These are phyloP conservation scores for Phytopythium chamaehyphon DNA, from an alignment of 352 stramenopile genomes.

Conservation along the genomic window DNA sequence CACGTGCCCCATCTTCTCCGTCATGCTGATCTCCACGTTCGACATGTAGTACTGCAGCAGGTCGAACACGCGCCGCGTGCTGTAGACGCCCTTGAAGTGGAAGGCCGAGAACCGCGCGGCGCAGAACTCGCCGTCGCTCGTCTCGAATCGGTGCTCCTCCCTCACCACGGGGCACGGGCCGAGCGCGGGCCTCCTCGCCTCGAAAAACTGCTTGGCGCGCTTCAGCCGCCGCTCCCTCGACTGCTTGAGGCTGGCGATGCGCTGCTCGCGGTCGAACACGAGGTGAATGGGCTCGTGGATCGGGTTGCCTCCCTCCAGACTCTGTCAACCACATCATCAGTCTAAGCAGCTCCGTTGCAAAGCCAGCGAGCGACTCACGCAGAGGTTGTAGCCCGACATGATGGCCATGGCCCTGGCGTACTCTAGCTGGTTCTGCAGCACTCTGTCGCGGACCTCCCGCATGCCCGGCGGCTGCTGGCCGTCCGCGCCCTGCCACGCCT, in stretches of 20 bases:
- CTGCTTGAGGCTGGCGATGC: conserved; percentile 10
- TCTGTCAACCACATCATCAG: conserved; percentile 5
- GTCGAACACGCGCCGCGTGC: conserved; percentile 38
- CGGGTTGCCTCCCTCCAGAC: conserved; percentile 18
- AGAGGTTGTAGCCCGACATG: conserved; percentile 27
- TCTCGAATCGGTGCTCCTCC: conserved; percentile 46
- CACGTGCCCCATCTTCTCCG: conserved; percentile 48
- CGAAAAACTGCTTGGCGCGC: conserved; percentile 24
- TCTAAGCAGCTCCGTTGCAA: background rate
- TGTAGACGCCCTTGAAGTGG: conserved; percentile 32
- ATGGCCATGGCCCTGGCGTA: conserved; percentile 17
- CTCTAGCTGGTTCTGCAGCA: conserved; percentile 15
- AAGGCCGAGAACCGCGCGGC: conserved; percentile 45
- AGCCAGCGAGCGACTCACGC: too few relatives aligned
- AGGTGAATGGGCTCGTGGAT: conserved; percentile 28
- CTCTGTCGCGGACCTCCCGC: conserved; percentile 11
- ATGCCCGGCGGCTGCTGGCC: conserved; percentile 7
- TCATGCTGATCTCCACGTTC: conserved; percentile 63
- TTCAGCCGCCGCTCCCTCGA: conserved; percentile 23
- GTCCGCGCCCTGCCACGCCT: background rate
- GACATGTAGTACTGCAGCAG: conserved; percentile 41
- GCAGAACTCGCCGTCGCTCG: conserved; percentile 31
- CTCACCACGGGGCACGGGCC: conserved; percentile 19
- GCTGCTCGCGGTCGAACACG: conserved; percentile 11
- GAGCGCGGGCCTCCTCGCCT: conserved; percentile 15